Evolutionary conservation across 208 protist species (phyloP), one percentile per base, ranked within the genome.

Genomic region (Naegleria lovaniensis): DNA sequence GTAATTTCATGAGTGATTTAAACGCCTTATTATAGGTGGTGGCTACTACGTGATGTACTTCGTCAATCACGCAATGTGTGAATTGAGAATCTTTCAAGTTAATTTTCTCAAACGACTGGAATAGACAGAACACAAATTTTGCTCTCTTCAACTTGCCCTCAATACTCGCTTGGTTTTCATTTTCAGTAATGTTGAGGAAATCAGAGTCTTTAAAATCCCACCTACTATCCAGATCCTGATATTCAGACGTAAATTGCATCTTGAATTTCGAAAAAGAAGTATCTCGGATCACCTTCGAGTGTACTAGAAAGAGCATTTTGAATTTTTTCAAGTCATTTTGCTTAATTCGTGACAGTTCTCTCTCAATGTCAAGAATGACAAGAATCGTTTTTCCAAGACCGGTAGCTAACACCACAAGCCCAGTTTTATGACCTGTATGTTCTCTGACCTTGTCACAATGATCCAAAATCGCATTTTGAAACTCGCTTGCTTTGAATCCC

Each of bases 51-150:
- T 85, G 91, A 52, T 92, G 91, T 55, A 91, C 91, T 41, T 92
- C 91, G 76, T 92, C 91, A 33, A 91, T 67, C 5, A 87, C 11
- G 33, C 38, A 48, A 89, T 86, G 90, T 25, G 90, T 75, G 39
- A 48, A 36, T 41, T 6, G 7, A 0, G 90, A 15, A 52, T 76
- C 5, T 40, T n/a, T 83, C 6, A 13, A 38, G 15, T 59, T n/a
- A 16, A 90, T 38, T 33, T 58, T 58, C n/a, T 90, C 88, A 38
- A 90, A 90, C 4, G 90, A 83, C 51, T 92, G 91, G 52, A 92
- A 92, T 79, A 92, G 52, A 52, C 79, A 86, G 51, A 92, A 92
- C 5, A 92, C 85, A 91, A 92, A 92, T 40, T 83, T 85, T 38
- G 29, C 36, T 40, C 43, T 5, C 25, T 43, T 55, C 4, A 84